Conservation (phyloP, 768 basidiomycete genomes). For the Glaciozyma antarctica region DNA sequence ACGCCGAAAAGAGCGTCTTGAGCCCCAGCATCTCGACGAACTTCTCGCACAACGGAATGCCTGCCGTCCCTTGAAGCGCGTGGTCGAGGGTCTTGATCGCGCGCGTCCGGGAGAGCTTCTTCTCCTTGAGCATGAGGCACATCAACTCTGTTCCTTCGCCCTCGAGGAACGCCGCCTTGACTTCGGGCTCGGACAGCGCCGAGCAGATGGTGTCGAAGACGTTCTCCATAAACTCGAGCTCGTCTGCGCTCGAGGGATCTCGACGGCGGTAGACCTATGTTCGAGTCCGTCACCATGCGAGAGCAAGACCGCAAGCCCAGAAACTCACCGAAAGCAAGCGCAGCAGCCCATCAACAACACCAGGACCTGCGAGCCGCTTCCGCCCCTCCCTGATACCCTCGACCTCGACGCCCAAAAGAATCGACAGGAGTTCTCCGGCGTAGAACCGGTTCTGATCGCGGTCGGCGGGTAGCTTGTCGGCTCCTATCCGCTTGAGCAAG, state of each 20-base stretch:
- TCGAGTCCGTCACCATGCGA: neutral
- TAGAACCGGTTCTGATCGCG: slow-evolving; percentile 90
- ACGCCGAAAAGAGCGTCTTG: slow-evolving; percentile 77
- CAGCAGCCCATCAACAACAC: slow-evolving; percentile 19
- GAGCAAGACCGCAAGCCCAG: neutral
- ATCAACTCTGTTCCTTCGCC: slow-evolving; percentile 93
- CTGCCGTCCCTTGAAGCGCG: slow-evolving; percentile 57
- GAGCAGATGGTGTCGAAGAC: slow-evolving; percentile 85
- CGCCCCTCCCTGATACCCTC: slow-evolving; percentile 42
- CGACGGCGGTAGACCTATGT: slow-evolving; percentile 26
- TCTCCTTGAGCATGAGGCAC: slow-evolving; percentile 93
- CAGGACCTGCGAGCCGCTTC: slow-evolving; percentile 53
- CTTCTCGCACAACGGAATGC: slow-evolving; percentile 59
- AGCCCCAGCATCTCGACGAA: slow-evolving; percentile 83
- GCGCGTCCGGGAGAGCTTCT: slow-evolving; percentile 7
- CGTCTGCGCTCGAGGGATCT: slow-evolving; percentile 50
- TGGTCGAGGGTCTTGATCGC: slow-evolving; percentile 79
- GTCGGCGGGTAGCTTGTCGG: slow-evolving; percentile 41
- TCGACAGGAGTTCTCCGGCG: slow-evolving; percentile 84
- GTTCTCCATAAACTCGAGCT: slow-evolving; percentile 97
- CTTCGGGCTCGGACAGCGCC: slow-evolving; percentile 45
- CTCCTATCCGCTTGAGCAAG: slow-evolving; percentile 64
- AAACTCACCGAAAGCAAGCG: slow-evolving; percentile 19
- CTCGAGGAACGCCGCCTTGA: slow-evolving; percentile 72
- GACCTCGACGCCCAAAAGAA: slow-evolving; percentile 48